Evolutionary conservation across 2,329 filamentous ascomycete genomes (phyloP).

Genomic region (Coniella lustricola): DNA sequence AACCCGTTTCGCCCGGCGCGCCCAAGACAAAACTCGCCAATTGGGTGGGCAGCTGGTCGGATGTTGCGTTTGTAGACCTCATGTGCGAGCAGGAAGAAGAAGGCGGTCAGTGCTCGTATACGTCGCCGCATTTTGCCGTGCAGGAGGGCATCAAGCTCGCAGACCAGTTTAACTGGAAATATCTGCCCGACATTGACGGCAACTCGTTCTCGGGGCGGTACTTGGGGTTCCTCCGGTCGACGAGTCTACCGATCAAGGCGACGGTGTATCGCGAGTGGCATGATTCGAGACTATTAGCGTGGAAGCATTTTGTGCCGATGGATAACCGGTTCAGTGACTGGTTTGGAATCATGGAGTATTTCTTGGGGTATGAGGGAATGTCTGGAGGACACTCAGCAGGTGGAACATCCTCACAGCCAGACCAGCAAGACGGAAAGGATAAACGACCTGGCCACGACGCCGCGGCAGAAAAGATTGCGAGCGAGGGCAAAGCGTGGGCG

Average conservation of each 20-base stretch:
- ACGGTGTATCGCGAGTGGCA: constrained; percentile 79
- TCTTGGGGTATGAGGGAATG: constrained; percentile 48
- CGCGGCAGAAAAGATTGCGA: constrained; percentile 57
- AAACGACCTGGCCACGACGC: constrained; percentile 39
- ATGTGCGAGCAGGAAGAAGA: constrained; percentile 37
- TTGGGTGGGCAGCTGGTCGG: constrained; percentile 43
- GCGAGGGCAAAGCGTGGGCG: constrained; percentile 61
- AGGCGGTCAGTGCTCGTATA: constrained; percentile 39
- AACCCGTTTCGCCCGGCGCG: constrained; percentile 23
- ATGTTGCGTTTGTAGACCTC: constrained; percentile 48
- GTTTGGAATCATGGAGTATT: constrained; percentile 68
- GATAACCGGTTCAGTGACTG: constrained; percentile 67
- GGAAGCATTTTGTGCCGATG: constrained; percentile 78
- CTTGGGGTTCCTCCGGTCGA: constrained; percentile 61
- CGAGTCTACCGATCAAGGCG: constrained; percentile 66
- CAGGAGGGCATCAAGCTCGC: constrained; percentile 34
- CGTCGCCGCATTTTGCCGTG: constrained; percentile 36
- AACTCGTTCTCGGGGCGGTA: constrained; percentile 65
- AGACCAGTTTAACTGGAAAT: constrained; percentile 57
- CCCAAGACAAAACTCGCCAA: constrained; percentile 30
- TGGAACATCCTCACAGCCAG: too few species aligned
- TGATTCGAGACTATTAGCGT: constrained; percentile 63
- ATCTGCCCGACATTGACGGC: constrained; percentile 70
- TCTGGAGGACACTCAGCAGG: too few species aligned
- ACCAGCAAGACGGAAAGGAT: constrained; percentile 18